Base-by-base conservation (phyloP, 1,284 basidiomycete genomes). In the Meripilus lineatus region DNA sequence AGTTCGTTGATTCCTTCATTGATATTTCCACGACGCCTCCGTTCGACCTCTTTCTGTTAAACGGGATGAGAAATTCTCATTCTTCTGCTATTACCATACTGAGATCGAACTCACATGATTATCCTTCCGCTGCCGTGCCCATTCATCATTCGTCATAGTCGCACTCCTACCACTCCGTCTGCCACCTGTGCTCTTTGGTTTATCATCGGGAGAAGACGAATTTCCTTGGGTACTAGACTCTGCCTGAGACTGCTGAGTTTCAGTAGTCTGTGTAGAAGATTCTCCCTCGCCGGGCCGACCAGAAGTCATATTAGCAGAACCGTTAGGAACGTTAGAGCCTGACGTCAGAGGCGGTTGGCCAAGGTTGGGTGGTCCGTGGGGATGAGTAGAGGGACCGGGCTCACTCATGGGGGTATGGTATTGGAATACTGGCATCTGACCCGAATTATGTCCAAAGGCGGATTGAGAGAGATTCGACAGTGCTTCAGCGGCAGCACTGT, bases 1-100 rank as follows among this genome's bases (percentile, higher is more conserved):
- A 98, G 81, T 59, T 93, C 88, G 61, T 88, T 92, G 69, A 98
- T 96, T 0, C 93, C 93, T 49, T 94, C 89, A 63, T 95, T 95
- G 69, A 98, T 97, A 57, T 93, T 93, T 15, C 92, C 89, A 45
- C 94, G 76, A 40, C 94, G 84, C 35, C 93, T 79, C 46, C 93
- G 87, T 66, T 98, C 94, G 10, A 97, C 94, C 67, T 97, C 94
- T 87, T 96, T 96, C 91, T 95, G 61, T 44, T 43, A n/a, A 10
- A 43, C 17, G 26, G 32, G 7, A 5, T 5, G 14, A 32, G 22
- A 15, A 25, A 21, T 8, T 28, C 30, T 25, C 2, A 15, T 21
- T 10, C 17, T 6, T 21, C 37, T 6, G 10, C 8, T 22, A 11
- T 21, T 18, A 18, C 5, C 11, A 24, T 8, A 24, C 11, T 21